Conservation (phyloP, 805 yeast species). For the Lachancea sp. region DNA sequence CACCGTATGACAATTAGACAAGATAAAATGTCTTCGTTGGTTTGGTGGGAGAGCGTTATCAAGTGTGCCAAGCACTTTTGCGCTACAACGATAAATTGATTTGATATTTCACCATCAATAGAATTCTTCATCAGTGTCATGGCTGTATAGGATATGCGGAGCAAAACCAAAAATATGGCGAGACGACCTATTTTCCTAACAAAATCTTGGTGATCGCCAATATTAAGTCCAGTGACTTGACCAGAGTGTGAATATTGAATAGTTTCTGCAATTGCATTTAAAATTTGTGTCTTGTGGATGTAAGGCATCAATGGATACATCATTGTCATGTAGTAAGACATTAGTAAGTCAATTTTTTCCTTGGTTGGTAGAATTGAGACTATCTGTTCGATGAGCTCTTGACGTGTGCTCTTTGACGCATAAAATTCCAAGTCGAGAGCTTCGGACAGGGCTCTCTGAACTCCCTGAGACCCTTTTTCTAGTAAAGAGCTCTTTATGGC, state of each 20-base stretch:
- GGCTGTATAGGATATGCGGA: constrained; percentile 7
- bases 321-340: constrained; percentile 2
- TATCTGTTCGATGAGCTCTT: background rate
- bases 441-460: background rate
- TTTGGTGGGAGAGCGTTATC: constrained; percentile 5
- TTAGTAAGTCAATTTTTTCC: background rate
- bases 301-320: constrained; percentile 8
- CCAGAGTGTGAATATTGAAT: constrained; percentile 2
- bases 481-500: constrained; percentile 6
- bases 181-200: constrained; percentile 5
- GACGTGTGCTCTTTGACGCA: background rate
- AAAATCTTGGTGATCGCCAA: constrained; percentile 1
- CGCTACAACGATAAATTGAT: background rate
- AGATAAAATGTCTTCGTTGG: constrained; percentile 7
- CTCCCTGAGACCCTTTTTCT: background rate
- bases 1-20: constrained; percentile 7
- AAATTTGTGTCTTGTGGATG: background rate
- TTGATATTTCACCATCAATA: constrained; percentile 1
- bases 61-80: constrained; percentile 7
- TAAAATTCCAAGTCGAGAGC: constrained; percentile 6
- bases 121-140: constrained; percentile 2
- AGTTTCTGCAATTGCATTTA: background rate
- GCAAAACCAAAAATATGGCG: constrained; percentile 4
- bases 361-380: constrained; percentile 1
- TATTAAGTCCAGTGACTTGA: constrained; percentile 2